A percentile compares a stretch with the other conserved stretches of the same genome.
Conservation (phyloP, 805 yeast species). For the Candida maris region DNA sequence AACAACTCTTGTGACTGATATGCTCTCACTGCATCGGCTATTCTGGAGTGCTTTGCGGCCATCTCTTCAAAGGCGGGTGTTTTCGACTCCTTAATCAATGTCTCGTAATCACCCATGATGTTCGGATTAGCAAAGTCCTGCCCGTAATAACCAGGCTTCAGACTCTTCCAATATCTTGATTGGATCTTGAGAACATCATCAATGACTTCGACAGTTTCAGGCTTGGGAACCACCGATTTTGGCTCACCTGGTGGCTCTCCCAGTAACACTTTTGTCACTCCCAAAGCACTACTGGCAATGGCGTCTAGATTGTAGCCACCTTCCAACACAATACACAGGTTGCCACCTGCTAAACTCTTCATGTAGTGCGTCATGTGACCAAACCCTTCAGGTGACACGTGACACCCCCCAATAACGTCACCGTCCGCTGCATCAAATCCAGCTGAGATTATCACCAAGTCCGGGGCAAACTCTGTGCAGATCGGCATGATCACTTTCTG, state of each 20-base stretch:
- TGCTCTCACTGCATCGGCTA: constrained; percentile 73
- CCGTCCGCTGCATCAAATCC: constrained; percentile 99
- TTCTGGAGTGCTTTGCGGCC: constrained; percentile 41
- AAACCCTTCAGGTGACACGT: constrained; percentile 91
- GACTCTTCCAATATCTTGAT: constrained; percentile 81
- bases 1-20: constrained; percentile 61
- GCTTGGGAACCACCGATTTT: constrained; percentile 59
- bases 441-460: constrained; percentile 84
- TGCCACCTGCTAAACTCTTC: constrained; percentile 84
- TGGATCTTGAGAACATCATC: constrained; percentile 79
- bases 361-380: constrained; percentile 94
- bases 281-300: constrained; percentile 84
- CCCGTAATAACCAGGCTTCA: constrained; percentile 60
- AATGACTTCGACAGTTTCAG: constrained; percentile 74
- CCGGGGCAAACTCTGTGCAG: constrained; percentile 86
- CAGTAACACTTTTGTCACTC: constrained; percentile 83
- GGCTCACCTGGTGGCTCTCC: constrained; percentile 94
- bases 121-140: constrained; percentile 29
- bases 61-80: constrained; percentile 36
- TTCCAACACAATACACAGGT: constrained; percentile 83
- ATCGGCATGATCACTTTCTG: constrained; percentile 82
- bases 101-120: constrained; percentile 30
- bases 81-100: constrained; percentile 37
- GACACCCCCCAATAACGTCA: constrained; percentile 94
- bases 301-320: constrained; percentile 96